phyloP scores from a whole-genome alignment of 306 rosid genomes.

The Urtica urens region DNA sequence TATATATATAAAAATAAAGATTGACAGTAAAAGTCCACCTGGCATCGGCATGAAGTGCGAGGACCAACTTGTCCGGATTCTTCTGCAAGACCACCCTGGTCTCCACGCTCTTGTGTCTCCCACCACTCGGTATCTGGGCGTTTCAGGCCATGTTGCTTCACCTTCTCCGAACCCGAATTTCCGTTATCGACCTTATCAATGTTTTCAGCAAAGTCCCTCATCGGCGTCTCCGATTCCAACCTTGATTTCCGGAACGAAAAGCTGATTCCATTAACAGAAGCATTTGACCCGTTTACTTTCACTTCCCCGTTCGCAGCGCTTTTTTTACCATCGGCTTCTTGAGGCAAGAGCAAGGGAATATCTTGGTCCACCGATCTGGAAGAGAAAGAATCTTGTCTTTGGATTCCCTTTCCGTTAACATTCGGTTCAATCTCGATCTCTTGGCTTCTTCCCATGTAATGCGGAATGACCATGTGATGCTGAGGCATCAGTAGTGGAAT shows the following conservation, averaged over 20 bases:
- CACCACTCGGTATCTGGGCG: constrained; percentile 64
- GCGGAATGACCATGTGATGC: constrained; percentile 99
- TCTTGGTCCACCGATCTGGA: constrained; percentile 57
- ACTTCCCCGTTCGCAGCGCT: constrained; percentile 35
- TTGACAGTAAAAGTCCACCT: constrained; percentile 36
- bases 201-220: constrained; percentile 89
- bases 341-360: constrained; percentile 76
- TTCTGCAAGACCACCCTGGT: constrained; percentile 60
- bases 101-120: constrained; percentile 85
- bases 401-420: constrained; percentile 20
- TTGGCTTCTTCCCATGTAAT: constrained; percentile 63
- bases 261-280: constrained; percentile 16
- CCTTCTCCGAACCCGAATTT: constrained; percentile 30
- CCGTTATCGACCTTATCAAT: constrained; percentile 36
- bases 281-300: constrained; percentile 10
- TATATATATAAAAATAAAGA: not conserved
- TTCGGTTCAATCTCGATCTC: constrained; percentile 40
- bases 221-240: constrained; percentile 57
- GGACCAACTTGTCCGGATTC: constrained; percentile 93
- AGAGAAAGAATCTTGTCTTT: constrained; percentile 56
- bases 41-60: constrained; percentile 81
- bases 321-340: constrained; percentile 49
- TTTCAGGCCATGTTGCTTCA: constrained; percentile 22
- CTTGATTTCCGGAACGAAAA: constrained; percentile 39
- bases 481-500: constrained; percentile 99